phyloP scores from a whole-genome alignment of 2,329 filamentous ascomycete genomes.

The Colletotrichum sp. region DNA sequence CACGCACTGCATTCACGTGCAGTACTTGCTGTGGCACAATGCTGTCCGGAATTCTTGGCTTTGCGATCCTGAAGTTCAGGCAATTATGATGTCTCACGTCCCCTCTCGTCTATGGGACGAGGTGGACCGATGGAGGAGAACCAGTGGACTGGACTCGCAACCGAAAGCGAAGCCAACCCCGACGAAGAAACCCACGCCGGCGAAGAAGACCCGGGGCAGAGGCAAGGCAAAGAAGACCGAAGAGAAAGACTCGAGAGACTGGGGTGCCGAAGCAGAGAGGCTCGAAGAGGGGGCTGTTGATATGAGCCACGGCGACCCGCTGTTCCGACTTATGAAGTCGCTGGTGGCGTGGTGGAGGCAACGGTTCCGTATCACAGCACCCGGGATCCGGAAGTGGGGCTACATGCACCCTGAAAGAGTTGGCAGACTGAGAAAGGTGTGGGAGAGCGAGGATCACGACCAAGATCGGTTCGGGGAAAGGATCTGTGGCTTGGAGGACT shows the following conservation, averaged over 20 bases:
- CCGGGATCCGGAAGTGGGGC: conserved; percentile 85
- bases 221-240: conserved; percentile 39
- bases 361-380: conserved; percentile 76
- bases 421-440: conserved; percentile 75
- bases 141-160: conserved; percentile 62
- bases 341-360: conserved; percentile 90
- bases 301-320: conserved; percentile 82
- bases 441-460: conserved; percentile 67
- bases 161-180: conserved; percentile 39
- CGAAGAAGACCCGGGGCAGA: conserved; percentile 38
- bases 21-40: conserved; percentile 89
- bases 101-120: conserved; percentile 72
- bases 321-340: conserved; percentile 76
- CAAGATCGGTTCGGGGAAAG: conserved; percentile 76
- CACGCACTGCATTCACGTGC: conserved; percentile 89
- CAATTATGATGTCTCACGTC: conserved; percentile 76
- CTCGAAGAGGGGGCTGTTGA: conserved; percentile 75
- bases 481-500: conserved; percentile 69
- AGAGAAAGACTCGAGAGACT: conserved; percentile 59
- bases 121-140: conserved; percentile 73
- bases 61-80: conserved; percentile 77
- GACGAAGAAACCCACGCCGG: conserved; percentile 30
- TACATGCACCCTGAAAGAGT: conserved; percentile 82
- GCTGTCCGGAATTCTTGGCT: conserved; percentile 84
- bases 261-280: conserved; percentile 72